Percentiles rank a stretch among this genome's conserved stretches.
phyloP scores from a whole-genome alignment of 306 rosid species.

The Quercus glauca region DNA sequence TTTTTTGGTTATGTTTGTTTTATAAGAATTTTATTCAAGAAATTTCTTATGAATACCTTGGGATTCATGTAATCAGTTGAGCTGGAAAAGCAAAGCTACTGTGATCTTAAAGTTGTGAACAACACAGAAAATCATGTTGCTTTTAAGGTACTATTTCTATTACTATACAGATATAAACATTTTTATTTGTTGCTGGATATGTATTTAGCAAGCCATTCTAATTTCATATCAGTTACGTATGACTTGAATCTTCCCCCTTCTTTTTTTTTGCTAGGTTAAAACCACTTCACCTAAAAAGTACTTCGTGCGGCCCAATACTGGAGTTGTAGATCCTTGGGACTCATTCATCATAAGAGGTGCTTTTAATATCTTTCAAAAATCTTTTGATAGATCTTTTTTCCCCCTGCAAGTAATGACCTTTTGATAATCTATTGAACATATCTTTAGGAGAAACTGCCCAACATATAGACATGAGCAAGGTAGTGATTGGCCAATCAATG shows the following conservation, averaged over 20 bases:
- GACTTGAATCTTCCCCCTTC: conserved; percentile 3
- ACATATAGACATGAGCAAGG: conserved; percentile 4
- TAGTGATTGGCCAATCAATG: not conserved
- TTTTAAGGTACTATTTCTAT: conserved; percentile 61
- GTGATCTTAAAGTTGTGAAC: conserved; percentile 81
- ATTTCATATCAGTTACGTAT: not conserved
- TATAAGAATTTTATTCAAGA: not conserved
- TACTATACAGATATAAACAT: not conserved
- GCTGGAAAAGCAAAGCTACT: conserved; percentile 81
- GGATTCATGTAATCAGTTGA: conserved; percentile 61
- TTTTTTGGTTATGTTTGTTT: not conserved
- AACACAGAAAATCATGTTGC: conserved; percentile 76
- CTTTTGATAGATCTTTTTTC: not conserved
- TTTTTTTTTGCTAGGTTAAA: conserved; percentile 66
- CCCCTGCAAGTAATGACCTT: not conserved
- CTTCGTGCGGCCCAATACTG: conserved; percentile 94
- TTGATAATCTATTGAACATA: not conserved
- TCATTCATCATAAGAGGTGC: conserved; percentile 89
- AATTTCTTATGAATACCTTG: conserved; percentile 11
- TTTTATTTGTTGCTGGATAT: not conserved
- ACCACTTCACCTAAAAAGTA: conserved; percentile 97
- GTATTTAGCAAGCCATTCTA: conserved; percentile 1
- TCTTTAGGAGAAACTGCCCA: not conserved
- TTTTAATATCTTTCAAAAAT: conserved; percentile 1
- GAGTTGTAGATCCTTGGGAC: conserved; percentile 81